Evolutionary conservation across 2,329 filamentous ascomycete species (phyloP).

Genomic region (Xylariales sp.): DNA sequence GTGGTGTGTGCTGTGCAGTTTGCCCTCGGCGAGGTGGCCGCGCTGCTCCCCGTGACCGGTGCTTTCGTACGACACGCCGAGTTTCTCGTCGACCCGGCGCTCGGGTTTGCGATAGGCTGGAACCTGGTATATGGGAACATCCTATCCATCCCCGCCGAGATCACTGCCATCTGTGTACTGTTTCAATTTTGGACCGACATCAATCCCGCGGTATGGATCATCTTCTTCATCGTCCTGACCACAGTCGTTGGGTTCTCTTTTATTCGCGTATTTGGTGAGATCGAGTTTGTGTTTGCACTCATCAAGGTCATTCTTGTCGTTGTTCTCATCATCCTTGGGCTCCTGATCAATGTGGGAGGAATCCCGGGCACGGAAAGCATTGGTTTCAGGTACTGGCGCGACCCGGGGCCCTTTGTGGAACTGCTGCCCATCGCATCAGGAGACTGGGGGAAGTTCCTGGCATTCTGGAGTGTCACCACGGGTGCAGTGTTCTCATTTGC

Average conservation of each 20-base stretch:
- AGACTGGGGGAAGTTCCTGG: conserved; percentile 57
- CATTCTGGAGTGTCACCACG: conserved; percentile 48
- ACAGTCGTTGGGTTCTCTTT: conserved; percentile 55
- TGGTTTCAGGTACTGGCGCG: conserved; percentile 66
- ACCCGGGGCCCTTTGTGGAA: conserved; percentile 64
- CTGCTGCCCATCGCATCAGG: conserved; percentile 49
- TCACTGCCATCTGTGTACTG: conserved; percentile 58
- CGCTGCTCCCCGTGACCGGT: conserved; percentile 58
- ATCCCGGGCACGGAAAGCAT: conserved; percentile 52
- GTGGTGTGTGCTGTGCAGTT: conserved; percentile 55
- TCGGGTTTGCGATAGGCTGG: conserved; percentile 51
- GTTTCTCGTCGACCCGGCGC: conserved; percentile 57
- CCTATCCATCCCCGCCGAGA: conserved; percentile 54
- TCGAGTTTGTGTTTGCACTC: conserved; percentile 48
- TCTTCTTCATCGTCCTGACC: conserved; percentile 46
- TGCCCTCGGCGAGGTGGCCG: conserved; percentile 56
- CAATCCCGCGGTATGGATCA: conserved; percentile 46
- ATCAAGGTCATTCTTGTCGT: conserved; percentile 59
- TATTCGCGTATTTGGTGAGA: conserved; percentile 56
- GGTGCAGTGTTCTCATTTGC: conserved; percentile 42
- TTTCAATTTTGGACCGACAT: conserved; percentile 62
- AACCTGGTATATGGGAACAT: conserved; percentile 52
- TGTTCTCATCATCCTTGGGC: conserved; percentile 56
- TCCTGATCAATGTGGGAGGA: conserved; percentile 60
- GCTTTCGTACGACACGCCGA: conserved; percentile 57